A percentile compares a stretch with the other conserved stretches of the same genome.
phyloP scores from a whole-genome alignment of 164 flowering plant genomes.

The Amborella trichopoda region DNA sequence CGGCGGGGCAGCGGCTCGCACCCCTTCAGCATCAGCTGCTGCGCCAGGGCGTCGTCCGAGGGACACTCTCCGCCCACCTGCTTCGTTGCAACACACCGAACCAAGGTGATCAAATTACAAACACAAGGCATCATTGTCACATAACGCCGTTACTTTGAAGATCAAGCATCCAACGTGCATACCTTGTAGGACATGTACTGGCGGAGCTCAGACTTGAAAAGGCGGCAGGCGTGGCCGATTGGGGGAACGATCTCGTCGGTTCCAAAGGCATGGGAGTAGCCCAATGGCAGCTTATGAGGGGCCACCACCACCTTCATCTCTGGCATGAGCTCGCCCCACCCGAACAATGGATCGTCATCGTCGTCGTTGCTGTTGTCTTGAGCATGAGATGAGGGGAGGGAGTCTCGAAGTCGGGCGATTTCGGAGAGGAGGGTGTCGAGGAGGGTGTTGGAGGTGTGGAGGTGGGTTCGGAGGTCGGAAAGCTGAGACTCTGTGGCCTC shows the following conservation, averaged over 20 bases:
- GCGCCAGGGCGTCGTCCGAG: conserved; percentile 21
- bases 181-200: conserved; percentile 26
- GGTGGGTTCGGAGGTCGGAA: conserved; percentile 7
- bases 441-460: conserved; percentile 10
- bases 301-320: conserved; percentile 10
- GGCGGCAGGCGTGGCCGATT: conserved; percentile 23
- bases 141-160: no score
- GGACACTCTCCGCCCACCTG: conserved; percentile 29
- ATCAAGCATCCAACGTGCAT: no score
- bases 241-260: conserved; percentile 20
- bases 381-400: no score
- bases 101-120: no score
- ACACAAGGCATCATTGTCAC: no score
- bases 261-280: conserved; percentile 14
- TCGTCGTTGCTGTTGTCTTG: not conserved
- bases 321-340: not conserved
- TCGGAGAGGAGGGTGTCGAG: conserved; percentile 10
- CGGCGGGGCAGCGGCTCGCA: conserved; percentile 41
- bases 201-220: conserved; percentile 9
- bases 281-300: conserved; percentile 29
- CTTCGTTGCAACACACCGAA: no score
- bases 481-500: conserved; percentile 9
- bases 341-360: not conserved
- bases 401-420: not conserved
- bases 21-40: conserved; percentile 25